Conservation (phyloP, 768 basidiomycete species). For the Lentinula sp. region DNA sequence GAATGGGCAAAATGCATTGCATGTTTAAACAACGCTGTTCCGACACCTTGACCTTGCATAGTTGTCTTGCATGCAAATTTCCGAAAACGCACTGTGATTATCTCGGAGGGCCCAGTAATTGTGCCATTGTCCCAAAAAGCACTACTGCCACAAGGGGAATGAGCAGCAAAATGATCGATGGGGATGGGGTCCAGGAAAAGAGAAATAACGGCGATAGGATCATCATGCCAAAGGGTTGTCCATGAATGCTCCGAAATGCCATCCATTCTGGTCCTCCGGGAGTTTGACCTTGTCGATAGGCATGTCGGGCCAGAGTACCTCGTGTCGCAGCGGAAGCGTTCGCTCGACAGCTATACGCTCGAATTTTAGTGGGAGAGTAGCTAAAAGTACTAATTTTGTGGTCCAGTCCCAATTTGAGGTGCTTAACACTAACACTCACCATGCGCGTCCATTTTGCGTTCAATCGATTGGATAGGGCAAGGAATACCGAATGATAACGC, state of each 20-base stretch:
- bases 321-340: slow-evolving; percentile 47
- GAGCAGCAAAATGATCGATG: slow-evolving; percentile 19
- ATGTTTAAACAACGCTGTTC: slow-evolving; percentile 39
- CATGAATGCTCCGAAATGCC: slow-evolving; percentile 55
- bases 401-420: too few species aligned
- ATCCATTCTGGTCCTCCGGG: slow-evolving; percentile 43
- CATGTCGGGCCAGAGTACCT: slow-evolving; percentile 52
- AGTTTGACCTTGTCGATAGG: slow-evolving; percentile 42
- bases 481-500: too few species aligned
- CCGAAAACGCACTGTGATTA: slow-evolving; percentile 38
- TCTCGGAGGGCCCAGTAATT: neutral
- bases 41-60: slow-evolving; percentile 51
- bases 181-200: slow-evolving; percentile 42
- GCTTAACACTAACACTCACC: too few species aligned
- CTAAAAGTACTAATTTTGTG: neutral
- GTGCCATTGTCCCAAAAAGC: neutral
- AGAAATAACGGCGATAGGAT: slow-evolving; percentile 50
- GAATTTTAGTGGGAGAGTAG: neutral
- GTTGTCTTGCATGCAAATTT: slow-evolving; percentile 53
- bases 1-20: slow-evolving; percentile 30
- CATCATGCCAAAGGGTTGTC: slow-evolving; percentile 12
- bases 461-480: too few species aligned
- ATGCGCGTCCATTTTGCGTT: too few species aligned
- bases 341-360: slow-evolving; percentile 29
- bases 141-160: neutral